Conservation (phyloP, 192 early-diverging fungal genomes). For the Coemansia sp. region DNA sequence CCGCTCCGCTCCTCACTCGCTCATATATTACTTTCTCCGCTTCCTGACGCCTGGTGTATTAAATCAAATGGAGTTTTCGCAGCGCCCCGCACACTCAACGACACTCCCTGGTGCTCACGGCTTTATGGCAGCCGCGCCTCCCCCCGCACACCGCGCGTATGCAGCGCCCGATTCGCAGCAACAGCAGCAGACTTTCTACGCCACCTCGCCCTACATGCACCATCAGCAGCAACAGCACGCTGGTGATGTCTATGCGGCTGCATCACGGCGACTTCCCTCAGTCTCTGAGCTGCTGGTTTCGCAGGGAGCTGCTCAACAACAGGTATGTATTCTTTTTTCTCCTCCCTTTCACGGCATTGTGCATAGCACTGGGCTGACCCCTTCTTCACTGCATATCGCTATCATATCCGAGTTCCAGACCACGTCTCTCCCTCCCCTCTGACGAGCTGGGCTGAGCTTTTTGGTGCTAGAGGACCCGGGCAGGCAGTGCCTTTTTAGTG, state of each 20-base stretch:
- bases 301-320: slow-evolving; percentile 23
- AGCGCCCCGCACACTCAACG: slow-evolving; percentile 47
- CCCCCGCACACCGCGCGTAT: slow-evolving; percentile 36
- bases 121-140: slow-evolving; percentile 22
- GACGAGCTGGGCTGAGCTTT: background rate
- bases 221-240: slow-evolving; percentile 16
- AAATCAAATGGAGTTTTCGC: slow-evolving; percentile 51
- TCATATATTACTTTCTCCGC: slow-evolving; percentile 6
- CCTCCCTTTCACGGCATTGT: background rate
- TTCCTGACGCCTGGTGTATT: background rate
- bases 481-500: background rate
- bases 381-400: background rate
- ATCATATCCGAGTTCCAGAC: background rate
- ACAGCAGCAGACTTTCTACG: slow-evolving; percentile 15
- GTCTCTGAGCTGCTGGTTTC: slow-evolving; percentile 46
- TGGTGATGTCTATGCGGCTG: slow-evolving; percentile 17
- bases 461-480: slow-evolving; percentile 2
- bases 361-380: background rate
- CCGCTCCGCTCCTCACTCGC: background rate
- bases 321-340: slow-evolving; percentile 18
- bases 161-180: slow-evolving; percentile 19
- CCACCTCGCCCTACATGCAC: slow-evolving; percentile 17
- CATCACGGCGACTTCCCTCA: slow-evolving; percentile 43
- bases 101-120: slow-evolving; percentile 26
- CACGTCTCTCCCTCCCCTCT: background rate